phyloP scores from a whole-genome alignment of 2,329 filamentous ascomycete genomes.

The Trichoderma semiorbis region DNA sequence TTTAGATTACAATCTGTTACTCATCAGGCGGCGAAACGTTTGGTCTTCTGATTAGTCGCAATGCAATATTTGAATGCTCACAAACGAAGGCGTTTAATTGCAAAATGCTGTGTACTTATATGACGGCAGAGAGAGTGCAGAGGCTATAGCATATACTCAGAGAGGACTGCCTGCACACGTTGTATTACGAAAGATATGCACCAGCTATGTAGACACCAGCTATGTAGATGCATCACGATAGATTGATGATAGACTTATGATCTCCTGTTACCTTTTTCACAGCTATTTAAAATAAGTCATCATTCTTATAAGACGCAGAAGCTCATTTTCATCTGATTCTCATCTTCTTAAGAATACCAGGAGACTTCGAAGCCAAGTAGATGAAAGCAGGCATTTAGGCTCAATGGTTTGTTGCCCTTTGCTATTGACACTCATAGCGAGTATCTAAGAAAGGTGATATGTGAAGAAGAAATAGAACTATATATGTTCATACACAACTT shows the following conservation, averaged over 20 bases:
- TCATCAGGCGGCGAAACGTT: background rate
- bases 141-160: background rate
- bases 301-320: background rate
- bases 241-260: background rate
- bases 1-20: background rate
- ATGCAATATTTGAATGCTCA: background rate
- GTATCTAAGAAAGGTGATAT: too few species aligned
- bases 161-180: background rate
- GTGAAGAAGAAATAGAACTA: too few species aligned
- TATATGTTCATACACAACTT: too few species aligned
- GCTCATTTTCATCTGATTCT: background rate
- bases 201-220: background rate
- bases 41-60: background rate
- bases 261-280: background rate
- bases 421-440: too few species aligned
- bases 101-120: background rate
- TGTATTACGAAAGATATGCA: background rate
- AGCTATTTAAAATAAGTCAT: background rate
- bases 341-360: background rate
- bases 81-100: fast-evolving
- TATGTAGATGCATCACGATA: background rate
- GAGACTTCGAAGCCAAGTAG: too few species aligned
- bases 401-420: too few species aligned
- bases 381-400: too few species aligned
- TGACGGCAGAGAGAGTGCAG: background rate